Evolutionary conservation across 148 eudicot genomes (phyloP), one percentile per base, ranked within the genome.

Genomic region (Selenicereus undatus): DNA sequence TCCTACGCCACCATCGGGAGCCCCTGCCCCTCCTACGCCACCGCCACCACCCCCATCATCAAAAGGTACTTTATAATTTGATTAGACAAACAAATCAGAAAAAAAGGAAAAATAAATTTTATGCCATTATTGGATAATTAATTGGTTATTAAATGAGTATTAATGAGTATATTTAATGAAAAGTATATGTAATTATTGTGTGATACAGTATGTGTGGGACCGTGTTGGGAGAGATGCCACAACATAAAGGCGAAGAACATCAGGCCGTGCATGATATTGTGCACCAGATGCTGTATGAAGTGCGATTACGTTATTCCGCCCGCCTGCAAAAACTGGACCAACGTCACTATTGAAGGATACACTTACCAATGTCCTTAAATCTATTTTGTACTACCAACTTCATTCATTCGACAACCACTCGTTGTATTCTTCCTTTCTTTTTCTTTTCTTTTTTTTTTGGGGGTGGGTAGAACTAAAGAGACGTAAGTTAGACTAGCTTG

Each of bases 231-330:
- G 4, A 71, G 39, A 71, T 71, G 74, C 74, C 39, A 71, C 22
- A 22, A 30, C 43, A 36, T 71, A 30, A 71, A 36, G 74, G 74
- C 74, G 45, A 71, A 36, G 74, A 71, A 71, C 21, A 71, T 71
- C 0, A 71, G 74, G 74, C 74, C 74, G 43, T 71, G 74, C 45
- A 71, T 71, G 74, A 9, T 30, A 16, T 18, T 71, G 45, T 71
- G 74, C 74, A 71, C 74, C 32, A 13, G 43, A 20, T 71, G 74
- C 20, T 71, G 74, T 35, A 9, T 22, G 22, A 30, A 13, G 74
- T 71, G 74, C 74, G 13, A 32, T 43, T 30, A 71, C 74, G 10
- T 14, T 22, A 20, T 20, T 7, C 45, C 39, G 3, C 74, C 74
- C 21, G 30, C 39, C 4, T 71, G 74, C 74, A 71, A 30, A 7